phyloP scores from a whole-genome alignment of 225 moss, liverwort and hornwort genomes.

The Antitrichia curtipendula region DNA sequence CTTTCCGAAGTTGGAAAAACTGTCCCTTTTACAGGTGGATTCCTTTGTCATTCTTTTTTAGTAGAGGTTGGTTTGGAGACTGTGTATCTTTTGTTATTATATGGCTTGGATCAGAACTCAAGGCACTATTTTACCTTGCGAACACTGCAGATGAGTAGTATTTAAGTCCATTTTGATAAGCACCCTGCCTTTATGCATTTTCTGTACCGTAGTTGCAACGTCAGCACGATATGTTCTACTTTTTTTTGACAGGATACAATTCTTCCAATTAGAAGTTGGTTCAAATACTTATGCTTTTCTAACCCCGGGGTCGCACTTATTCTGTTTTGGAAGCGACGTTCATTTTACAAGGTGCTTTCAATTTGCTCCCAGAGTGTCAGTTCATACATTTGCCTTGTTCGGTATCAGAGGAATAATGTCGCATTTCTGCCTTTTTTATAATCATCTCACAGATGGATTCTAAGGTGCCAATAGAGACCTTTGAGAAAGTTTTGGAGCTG shows the following conservation, averaged over 20 bases:
- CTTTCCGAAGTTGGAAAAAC: slow-evolving; percentile 84
- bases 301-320: neutral
- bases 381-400: neutral
- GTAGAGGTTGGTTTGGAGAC: neutral
- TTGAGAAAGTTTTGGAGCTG: slow-evolving; percentile 79
- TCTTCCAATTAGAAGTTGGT: neutral
- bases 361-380: neutral
- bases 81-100: neutral
- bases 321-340: neutral
- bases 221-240: neutral
- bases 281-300: neutral
- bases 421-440: neutral
- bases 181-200: neutral
- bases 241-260: neutral
- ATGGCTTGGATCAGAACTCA: neutral
- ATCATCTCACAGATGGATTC: slow-evolving; percentile 64
- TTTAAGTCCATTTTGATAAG: neutral
- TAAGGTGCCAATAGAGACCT: slow-evolving; percentile 72
- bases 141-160: neutral
- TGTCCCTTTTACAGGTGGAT: slow-evolving; percentile 81
- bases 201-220: neutral
- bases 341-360: neutral
- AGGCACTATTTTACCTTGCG: neutral
- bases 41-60: neutral
- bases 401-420: neutral